phyloP scores from a whole-genome alignment of 768 basidiomycete species.

The Lactarius vividus region DNA sequence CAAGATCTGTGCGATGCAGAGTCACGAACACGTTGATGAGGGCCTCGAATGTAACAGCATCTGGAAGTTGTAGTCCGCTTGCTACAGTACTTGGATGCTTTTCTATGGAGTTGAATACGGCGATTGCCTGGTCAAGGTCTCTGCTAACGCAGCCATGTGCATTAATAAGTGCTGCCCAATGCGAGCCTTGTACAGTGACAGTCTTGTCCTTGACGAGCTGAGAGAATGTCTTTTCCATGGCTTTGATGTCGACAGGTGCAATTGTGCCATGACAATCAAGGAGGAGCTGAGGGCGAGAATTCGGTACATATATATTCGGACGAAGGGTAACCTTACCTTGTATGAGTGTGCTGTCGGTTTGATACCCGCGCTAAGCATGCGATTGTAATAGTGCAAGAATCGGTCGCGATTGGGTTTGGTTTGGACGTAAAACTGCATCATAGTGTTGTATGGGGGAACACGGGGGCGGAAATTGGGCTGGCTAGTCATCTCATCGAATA shows the following conservation, averaged over 20 bases:
- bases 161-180: slow-evolving; percentile 86
- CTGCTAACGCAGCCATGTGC: slow-evolving; percentile 80
- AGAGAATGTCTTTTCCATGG: slow-evolving; percentile 71
- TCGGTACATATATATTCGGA: slow-evolving; percentile 14
- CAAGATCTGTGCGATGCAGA: slow-evolving; percentile 73
- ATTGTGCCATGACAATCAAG: slow-evolving; percentile 86
- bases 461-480: slow-evolving; percentile 77
- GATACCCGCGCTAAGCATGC: slow-evolving; percentile 59
- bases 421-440: slow-evolving; percentile 95
- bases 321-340: slow-evolving; percentile 55
- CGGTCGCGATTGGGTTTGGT: slow-evolving; percentile 84
- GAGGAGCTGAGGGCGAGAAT: slow-evolving; percentile 53
- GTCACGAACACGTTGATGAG: slow-evolving; percentile 84
- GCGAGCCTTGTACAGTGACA: slow-evolving; percentile 54
- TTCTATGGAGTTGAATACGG: slow-evolving; percentile 73
- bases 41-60: slow-evolving; percentile 87
- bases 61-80: slow-evolving; percentile 46
- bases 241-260: slow-evolving; percentile 70
- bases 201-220: slow-evolving; percentile 47
- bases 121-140: slow-evolving; percentile 73
- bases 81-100: slow-evolving; percentile 45
- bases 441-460: slow-evolving; percentile 95
- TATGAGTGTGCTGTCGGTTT: slow-evolving; percentile 88
- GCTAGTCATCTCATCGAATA: slow-evolving; percentile 83
- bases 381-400: slow-evolving; percentile 71